Percentiles rank a stretch among this genome's conserved stretches.
phyloP scores from a whole-genome alignment of 2,329 filamentous ascomycete species.

The Beauveria brongniartii region DNA sequence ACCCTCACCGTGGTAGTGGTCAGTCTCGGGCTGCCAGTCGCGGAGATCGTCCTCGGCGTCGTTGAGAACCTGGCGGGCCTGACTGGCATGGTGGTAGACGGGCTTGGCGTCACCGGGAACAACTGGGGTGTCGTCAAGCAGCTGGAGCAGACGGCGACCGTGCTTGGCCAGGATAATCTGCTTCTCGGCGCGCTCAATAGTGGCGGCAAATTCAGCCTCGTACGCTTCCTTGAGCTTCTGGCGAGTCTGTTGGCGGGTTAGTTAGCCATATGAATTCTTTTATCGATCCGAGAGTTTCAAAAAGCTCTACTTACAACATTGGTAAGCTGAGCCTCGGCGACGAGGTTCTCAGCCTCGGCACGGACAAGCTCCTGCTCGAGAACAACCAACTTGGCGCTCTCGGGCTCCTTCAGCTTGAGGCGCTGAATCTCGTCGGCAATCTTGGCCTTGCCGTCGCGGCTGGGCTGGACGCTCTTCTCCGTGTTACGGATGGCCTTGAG shows the following conservation, averaged over 20 bases:
- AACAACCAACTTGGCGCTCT: constrained; percentile 69
- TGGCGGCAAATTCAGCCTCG: constrained; percentile 76
- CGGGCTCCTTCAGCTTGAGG: constrained; percentile 86
- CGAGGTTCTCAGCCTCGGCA: constrained; percentile 90
- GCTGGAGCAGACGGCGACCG: constrained; percentile 72
- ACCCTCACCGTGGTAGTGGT: constrained; percentile 17
- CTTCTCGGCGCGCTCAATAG: constrained; percentile 94
- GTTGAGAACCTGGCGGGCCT: constrained; percentile 78
- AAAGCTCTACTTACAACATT: constrained; percentile 62
- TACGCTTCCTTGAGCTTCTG: constrained; percentile 96
- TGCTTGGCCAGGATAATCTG: constrained; percentile 91
- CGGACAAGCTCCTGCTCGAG: constrained; percentile 95
- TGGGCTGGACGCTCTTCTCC: constrained; percentile 90
- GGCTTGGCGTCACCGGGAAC: constrained; percentile 73
- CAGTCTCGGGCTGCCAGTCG: constrained; percentile 53
- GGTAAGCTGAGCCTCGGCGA: constrained; percentile 91
- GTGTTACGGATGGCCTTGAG: constrained; percentile 94
- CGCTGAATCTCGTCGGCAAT: constrained; percentile 87
- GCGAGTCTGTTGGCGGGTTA: constrained; percentile 55
- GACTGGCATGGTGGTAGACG: constrained; percentile 56
- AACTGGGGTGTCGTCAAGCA: constrained; percentile 83
- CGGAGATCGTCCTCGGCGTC: constrained; percentile 86
- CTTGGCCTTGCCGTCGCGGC: constrained; percentile 78
- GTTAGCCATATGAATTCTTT: constrained; percentile 7
- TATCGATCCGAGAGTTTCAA: not conserved